These are phyloP conservation scores for Ophiostoma sp. DNA, from an alignment of 2,329 filamentous ascomycete genomes.

Conservation along the genomic window DNA sequence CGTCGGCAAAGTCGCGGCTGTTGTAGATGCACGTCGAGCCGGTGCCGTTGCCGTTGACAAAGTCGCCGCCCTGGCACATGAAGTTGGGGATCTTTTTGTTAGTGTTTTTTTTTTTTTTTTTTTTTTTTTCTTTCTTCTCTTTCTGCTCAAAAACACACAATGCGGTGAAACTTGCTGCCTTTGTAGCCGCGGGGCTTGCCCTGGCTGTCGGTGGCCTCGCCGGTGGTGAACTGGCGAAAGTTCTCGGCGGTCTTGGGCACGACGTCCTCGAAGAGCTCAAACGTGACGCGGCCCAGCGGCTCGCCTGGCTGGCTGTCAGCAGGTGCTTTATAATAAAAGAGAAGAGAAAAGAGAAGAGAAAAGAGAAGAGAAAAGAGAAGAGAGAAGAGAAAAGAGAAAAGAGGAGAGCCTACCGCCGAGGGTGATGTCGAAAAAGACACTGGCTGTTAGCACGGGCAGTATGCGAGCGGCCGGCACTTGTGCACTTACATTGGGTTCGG, in stretches of 20 bases:
- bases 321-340: neutral
- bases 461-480: neutral
- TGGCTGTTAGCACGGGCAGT: conserved; percentile 25
- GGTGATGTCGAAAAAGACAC: conserved; percentile 44
- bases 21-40: conserved; percentile 79
- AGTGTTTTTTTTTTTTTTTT: no score
- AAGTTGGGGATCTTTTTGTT: conserved; percentile 77
- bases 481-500: conserved; percentile 9
- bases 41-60: conserved; percentile 81
- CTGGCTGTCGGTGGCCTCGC: conserved; percentile 73
- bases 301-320: conserved; percentile 61
- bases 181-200: conserved; percentile 90
- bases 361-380: neutral
- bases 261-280: conserved; percentile 81
- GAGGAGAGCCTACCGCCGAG: conserved; percentile 56
- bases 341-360: neutral
- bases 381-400: neutral
- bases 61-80: conserved; percentile 97
- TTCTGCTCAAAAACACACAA: no score
- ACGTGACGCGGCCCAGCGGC: conserved; percentile 77
- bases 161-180: conserved; percentile 86
- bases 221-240: conserved; percentile 95
- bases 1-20: conserved; percentile 76
- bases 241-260: conserved; percentile 90
- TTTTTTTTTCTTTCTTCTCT: no score